Conservation (phyloP, 2,329 filamentous ascomycete genomes). For the Ceratocystis albifundus region DNA sequence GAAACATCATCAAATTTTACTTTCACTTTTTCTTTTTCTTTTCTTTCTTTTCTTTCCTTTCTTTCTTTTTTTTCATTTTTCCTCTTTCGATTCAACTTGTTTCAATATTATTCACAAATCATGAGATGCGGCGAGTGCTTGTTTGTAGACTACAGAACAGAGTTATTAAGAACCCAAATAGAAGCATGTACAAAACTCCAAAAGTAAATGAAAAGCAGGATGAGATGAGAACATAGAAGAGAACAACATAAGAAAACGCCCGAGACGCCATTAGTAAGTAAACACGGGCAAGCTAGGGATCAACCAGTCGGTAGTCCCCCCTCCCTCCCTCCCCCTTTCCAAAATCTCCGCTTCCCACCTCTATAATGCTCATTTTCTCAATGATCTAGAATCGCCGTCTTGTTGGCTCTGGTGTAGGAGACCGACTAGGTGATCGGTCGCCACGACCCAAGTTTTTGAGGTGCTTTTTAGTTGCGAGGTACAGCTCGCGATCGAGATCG, state of each 20-base stretch:
- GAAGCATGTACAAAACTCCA: constrained; percentile 2
- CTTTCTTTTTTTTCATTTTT: background rate
- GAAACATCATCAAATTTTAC: constrained; percentile 31
- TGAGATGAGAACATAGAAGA: background rate
- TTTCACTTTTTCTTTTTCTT: constrained; percentile 29
- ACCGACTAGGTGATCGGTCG: constrained; percentile 67
- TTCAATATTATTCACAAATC: constrained; percentile 13
- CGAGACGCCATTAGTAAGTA: background rate
- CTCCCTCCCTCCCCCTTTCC: background rate
- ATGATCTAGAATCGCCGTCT: constrained; percentile 52
- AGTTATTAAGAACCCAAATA: background rate
- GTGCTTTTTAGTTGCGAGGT: constrained; percentile 92
- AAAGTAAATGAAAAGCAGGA: background rate
- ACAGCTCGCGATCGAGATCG: constrained; percentile 79
- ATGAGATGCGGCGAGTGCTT: constrained; percentile 1
- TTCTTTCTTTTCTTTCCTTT: constrained; percentile 21
- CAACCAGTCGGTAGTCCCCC: background rate
- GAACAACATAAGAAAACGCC: constrained; percentile 3
- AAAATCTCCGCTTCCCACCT: too few species aligned
- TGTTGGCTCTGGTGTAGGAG: constrained; percentile 75
- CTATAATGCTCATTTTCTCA: background rate
- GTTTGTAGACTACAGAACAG: background rate
- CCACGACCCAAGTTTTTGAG: constrained; percentile 73
- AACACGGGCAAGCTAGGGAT: background rate
- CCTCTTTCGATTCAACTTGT: background rate